Evolutionary conservation across 768 basidiomycete genomes (phyloP), one percentile per base, ranked within the genome.

Genomic region (Paxillus ammoniavirescens): DNA sequence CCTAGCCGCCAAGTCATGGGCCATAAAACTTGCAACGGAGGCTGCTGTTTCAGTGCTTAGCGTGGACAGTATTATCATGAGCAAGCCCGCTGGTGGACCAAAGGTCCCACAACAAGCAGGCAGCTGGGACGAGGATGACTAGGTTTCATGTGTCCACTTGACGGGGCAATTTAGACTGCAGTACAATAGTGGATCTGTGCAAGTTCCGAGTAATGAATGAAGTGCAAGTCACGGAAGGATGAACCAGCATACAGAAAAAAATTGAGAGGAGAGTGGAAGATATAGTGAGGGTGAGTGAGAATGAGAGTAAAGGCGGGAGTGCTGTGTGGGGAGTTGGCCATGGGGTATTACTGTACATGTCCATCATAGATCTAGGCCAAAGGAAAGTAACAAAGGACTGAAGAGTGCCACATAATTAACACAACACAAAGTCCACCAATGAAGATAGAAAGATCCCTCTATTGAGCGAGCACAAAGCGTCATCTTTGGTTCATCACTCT

Each of bases 11-110:
- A 96, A 95, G 70, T 75, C 85, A 5, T 96, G 93, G 93, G 93
- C 92, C 1, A 82, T 97, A 61, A 79, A 82, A 53, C 81, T 94
- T n/a, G 94, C 88, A 14, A 93, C 93, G 0, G 93, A 97, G 66
- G 92, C 93, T 15, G 93, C 94, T 1, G 80, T 90, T 38, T 87
- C 91, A 0, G 91, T 97, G 30, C 82, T 99, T 50, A 89, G 88
- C 57, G 97, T 99, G 7, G 97, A 99, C 73, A 93, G 91, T 65
- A 98, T 98, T 68, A 97, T 98, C 75, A 93, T 95, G 84, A 91
- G 89, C 74, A 93, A 92, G 66, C 89, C 89, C n/a, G 89, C 91
- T 0, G 90, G 91, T 30, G 90, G 91, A 46, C 91, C 90, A 45
- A 93, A 91, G 68, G 76, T 93, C 46, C 91, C 91, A 49, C 90